Evolutionary conservation across 2,329 filamentous ascomycete genomes (phyloP).

Genomic region (Aspergillus ochraceoroseus): DNA sequence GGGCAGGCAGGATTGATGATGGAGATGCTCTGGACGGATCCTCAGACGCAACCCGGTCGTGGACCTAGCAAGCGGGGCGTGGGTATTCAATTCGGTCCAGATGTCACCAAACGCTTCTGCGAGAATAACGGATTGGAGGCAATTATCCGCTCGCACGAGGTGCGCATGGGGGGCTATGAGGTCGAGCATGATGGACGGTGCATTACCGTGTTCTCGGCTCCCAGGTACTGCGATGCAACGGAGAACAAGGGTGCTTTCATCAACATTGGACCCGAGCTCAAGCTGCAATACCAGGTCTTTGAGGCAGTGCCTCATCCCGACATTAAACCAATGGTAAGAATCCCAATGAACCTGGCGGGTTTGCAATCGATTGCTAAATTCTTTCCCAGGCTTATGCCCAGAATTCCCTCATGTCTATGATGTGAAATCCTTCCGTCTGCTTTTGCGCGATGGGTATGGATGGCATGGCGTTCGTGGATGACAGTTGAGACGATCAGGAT

Average conservation of each 20-base stretch:
- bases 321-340: slow-evolving; percentile 75
- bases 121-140: slow-evolving; percentile 92
- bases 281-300: slow-evolving; percentile 88
- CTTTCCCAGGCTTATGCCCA: slow-evolving; percentile 70
- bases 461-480: slow-evolving; percentile 26
- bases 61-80: slow-evolving; percentile 96
- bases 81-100: slow-evolving; percentile 92
- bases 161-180: slow-evolving; percentile 98
- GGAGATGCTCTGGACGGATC: slow-evolving; percentile 99
- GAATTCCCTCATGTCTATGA: slow-evolving; percentile 70
- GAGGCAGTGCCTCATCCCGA: slow-evolving; percentile 94
- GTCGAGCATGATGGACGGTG: slow-evolving; percentile 93
- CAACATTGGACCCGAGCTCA: slow-evolving; percentile 87
- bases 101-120: slow-evolving; percentile 94
- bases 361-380: slow-evolving; percentile 5
- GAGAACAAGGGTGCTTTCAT: slow-evolving; percentile 99
- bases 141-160: slow-evolving; percentile 94
- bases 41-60: slow-evolving; percentile 76
- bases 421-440: slow-evolving; percentile 52
- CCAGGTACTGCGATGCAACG: slow-evolving; percentile 94
- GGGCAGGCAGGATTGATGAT: slow-evolving; percentile 96
- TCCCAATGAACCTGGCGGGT: too few relatives aligned
- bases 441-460: slow-evolving; percentile 21
- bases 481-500: slow-evolving; percentile 12
- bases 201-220: slow-evolving; percentile 97